A percentile compares a stretch with the other conserved stretches of the same genome.
phyloP scores from a whole-genome alignment of 2,329 filamentous ascomycete genomes.

The Monosporascus ibericus region DNA sequence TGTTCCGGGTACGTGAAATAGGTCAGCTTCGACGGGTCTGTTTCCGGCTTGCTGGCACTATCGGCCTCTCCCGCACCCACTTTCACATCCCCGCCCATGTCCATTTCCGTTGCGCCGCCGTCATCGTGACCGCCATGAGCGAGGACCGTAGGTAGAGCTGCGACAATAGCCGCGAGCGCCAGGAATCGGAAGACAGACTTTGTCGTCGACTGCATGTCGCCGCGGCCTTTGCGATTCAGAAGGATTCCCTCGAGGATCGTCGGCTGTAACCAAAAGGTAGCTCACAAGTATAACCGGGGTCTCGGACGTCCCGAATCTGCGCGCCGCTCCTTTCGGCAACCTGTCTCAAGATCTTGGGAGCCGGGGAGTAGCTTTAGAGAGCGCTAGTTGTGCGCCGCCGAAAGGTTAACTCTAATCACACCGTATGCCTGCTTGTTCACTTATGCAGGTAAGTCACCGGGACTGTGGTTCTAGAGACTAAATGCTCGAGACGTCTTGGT shows the following conservation, averaged over 20 bases:
- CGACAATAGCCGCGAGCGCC: conserved; percentile 22
- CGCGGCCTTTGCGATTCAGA: conserved; percentile 3
- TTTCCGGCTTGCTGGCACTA: conserved; percentile 20
- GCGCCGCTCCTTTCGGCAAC: too few species aligned
- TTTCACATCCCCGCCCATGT: conserved; percentile 23
- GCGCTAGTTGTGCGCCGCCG: too few species aligned
- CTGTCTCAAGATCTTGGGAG: too few species aligned
- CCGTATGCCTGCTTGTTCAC: too few species aligned
- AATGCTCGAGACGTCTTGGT: too few species aligned
- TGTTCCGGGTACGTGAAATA: conserved; percentile 36
- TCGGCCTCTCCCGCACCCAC: conserved; percentile 27
- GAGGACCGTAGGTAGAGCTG: conserved; percentile 24
- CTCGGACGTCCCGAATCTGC: too few species aligned
- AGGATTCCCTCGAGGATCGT: not conserved
- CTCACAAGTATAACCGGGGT: too few species aligned
- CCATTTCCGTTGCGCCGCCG: conserved; percentile 22
- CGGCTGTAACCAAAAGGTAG: too few species aligned
- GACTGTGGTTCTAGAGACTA: too few species aligned
- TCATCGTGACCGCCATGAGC: conserved; percentile 26
- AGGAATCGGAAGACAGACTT: conserved; percentile 18
- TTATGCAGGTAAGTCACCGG: too few species aligned
- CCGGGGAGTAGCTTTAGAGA: too few species aligned
- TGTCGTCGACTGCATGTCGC: conserved; percentile 17
- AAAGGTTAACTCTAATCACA: too few species aligned
- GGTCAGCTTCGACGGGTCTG: conserved; percentile 25